Base-by-base conservation (phyloP, 306 rosid genomes). In the Medicago arabica region DNA sequence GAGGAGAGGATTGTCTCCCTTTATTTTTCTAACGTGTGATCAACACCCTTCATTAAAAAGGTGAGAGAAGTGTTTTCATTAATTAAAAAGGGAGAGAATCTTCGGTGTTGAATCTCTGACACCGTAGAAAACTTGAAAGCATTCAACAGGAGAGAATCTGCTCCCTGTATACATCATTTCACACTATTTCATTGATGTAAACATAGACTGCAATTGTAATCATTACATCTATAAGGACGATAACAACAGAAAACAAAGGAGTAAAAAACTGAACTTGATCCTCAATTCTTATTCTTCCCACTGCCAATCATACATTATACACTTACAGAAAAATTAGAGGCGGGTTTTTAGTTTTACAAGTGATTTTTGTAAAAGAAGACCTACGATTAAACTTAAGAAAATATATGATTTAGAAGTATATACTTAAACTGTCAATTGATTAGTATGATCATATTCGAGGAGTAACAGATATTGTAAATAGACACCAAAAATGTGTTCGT, bases 391-490 rank as follows among this genome's bases (percentile, higher is more conserved):
- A 65, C 59, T 63, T 28, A 28, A 28, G n/a, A 11, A 34, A 63
- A 65, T 2, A 58, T 21, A 44, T 12, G 9, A 78, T 36, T 28
- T 38, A 40, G 53, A 62, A 47, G 53, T 64, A 71, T 44, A 57
- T 47, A 55, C 39, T 38, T 47, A 55, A 49, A 47, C 31, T 4
- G 23, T 67, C 21, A 31, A 40, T 49, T 71, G 75, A 79, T 66
- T 57, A 43, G 72, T 10, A 79, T 71, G 70, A 51, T 62, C 85
- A 46, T 17, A 72, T 40, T 50, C 39, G 9, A 36, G 55, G 9
- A 36, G 55, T 18, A 63, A 75, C 78, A 82, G 5, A 39, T 40
- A 41, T 74, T 4, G 66, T 40, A 46, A 46, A 61, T 62, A 4
- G 18, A 55, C 60, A 17, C 9, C 15, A 61, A 36, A 61, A 51